Base-by-base conservation (phyloP, 169 alveolate genomes). In the Cryptosporidium xiaoi region DNA sequence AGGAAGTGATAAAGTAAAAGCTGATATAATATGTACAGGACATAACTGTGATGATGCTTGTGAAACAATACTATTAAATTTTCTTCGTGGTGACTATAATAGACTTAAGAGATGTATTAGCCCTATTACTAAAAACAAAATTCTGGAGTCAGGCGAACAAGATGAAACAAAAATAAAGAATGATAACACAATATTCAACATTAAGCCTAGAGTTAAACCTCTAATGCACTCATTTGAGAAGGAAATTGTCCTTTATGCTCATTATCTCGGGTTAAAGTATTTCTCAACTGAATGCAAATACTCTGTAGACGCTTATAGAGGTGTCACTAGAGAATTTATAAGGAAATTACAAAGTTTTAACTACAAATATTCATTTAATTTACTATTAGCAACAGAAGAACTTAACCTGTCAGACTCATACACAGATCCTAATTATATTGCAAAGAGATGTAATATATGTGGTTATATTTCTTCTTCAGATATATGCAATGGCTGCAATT, bases 41-140 rank as follows among this genome's bases (percentile, higher is more conserved):
- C 99, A 98, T 91, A 98, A 97, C 92, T 98, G 99, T 12, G 99
- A 98, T 92, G 99, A 98, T 90, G 94, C 96, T 44, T 99, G 99
- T 6, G 99, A 98, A 92, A 98, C 99, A 1, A 95, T 97, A 51
- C 91, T 97, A 34, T 95, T 98, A 97, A 98, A 98, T 91, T 90
- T 97, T 51, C 92, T 97, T 51, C 93, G 99, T 90, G 99, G 99
- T 16, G 99, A 98, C 83, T 87, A 93, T 82, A 95, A 95, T 84
- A 94, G 99, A 89, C 93, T 98, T 44, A 96, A 96, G 2, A 93
- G 91, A 83, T 95, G 96, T 68, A 93, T 93, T 20, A 92, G 91
- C 51, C 89, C 94, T 10, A 55, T 93, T 24, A 91, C 97, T 46
- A 96, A 95, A 2, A 62, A 53, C 24, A 71, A 77, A 20, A 77